Evolutionary conservation across 208 protist genomes (phyloP), one percentile per base, ranked within the genome.

Genomic region (Crithidia sp.): DNA sequence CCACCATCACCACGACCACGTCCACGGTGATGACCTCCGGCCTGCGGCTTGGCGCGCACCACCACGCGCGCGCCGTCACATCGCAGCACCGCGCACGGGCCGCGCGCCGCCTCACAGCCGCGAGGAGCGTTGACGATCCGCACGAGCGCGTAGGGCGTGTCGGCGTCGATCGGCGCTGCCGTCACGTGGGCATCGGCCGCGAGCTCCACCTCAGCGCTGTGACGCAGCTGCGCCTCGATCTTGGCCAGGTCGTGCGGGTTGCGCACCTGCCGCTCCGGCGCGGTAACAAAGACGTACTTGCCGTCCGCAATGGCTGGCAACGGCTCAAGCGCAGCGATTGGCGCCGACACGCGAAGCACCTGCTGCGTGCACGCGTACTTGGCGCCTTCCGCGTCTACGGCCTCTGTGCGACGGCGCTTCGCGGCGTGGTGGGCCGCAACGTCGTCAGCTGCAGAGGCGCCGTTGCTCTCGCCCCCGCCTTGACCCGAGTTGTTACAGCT

Each of bases 61-160:
- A 77, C 40, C 10, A 73, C 45, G n/a, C 61, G 49, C 40, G 67
- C 41, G 44, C 69, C 64, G 10, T 41, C 55, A 41, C 52, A 81
- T 43, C 50, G 40, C 40, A 91, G 74, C 41, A 91, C 54, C 39
- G 86, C 86, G 45, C 83, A 91, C 14, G 83, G 86, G 2, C 86
- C 77, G n/a, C 77, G 62, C 43, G 54, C 74, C 14, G 64, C 59
- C 45, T 74, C 54, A 19, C 61, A 71, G 61, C 85, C 77, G 40
- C 73, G 7, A 2, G 91, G 91, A 9, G 91, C 79, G 68, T 96
- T 96, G 44, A 96, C 75, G 60, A 96, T 65, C 16, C 64, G 80
- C 7, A 91, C 67, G 2, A 96, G 82, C 36, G 83, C 61, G 65
- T 94, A 96, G 0, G 91, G 74, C 7, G 81, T 86, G 74, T 93